Conservation (phyloP, 129 eudicot species). For the Calendula officinalis region DNA sequence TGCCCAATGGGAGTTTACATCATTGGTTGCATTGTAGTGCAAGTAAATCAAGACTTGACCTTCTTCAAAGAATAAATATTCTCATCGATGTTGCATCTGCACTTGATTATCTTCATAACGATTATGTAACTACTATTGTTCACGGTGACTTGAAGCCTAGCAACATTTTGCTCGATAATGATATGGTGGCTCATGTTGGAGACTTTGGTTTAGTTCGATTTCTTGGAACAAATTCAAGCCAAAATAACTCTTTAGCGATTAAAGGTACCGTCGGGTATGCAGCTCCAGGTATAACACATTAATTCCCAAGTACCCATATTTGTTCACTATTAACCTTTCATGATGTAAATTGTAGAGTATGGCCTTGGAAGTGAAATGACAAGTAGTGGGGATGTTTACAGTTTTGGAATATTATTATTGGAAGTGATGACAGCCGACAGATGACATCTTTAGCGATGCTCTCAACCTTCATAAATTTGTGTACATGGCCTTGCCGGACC, state of each 20-base stretch:
- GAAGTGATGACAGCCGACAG: background rate
- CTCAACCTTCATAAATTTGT: background rate
- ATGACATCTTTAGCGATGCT: background rate
- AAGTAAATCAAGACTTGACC: background rate
- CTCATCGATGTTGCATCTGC: background rate
- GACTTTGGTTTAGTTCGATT: background rate
- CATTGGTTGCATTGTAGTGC: background rate
- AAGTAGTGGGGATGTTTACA: background rate
- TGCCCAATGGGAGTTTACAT: background rate
- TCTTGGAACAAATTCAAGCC: background rate
- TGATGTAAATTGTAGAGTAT: background rate
- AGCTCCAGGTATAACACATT: background rate
- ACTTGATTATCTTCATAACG: background rate
- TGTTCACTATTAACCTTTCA: background rate
- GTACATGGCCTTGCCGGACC: background rate
- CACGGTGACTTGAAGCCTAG: conserved; percentile 12
- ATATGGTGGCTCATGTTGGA: conserved; percentile 1
- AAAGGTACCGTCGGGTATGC: background rate
- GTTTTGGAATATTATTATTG: conserved; percentile 1
- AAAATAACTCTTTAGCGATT: background rate
- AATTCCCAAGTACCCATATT: background rate
- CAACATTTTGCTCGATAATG: background rate
- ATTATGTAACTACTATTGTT: background rate
- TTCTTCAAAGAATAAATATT: background rate
- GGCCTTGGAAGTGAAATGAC: background rate